A percentile compares a stretch with the other conserved stretches of the same genome.
Conservation (phyloP, 2,329 filamentous ascomycete species). For the Xylaria arbuscula region DNA sequence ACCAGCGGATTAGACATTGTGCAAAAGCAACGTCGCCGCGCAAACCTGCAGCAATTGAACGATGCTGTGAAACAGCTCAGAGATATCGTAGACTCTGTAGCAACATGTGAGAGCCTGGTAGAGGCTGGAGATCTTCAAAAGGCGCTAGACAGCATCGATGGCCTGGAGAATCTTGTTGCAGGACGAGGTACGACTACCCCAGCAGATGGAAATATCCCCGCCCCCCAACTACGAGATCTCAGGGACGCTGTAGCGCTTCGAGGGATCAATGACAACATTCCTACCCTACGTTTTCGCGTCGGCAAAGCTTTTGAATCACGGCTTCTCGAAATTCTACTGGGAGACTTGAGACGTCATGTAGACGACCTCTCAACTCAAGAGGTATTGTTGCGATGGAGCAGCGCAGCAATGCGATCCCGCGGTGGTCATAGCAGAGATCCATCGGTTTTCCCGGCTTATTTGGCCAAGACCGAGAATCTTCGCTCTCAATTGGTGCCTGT, state of each 20-base stretch:
- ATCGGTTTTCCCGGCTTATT: conserved; percentile 80
- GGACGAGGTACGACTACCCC: conserved; percentile 67
- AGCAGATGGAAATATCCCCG: conserved; percentile 47
- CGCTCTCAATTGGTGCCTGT: conserved; percentile 76
- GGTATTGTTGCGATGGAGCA: conserved; percentile 87
- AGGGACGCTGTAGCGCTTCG: conserved; percentile 81
- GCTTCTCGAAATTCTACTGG: conserved; percentile 81
- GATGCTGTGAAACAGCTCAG: conserved; percentile 86
- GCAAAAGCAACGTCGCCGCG: conserved; percentile 80
- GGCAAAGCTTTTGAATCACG: conserved; percentile 87
- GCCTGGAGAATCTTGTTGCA: conserved; percentile 81
- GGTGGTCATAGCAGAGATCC: conserved; percentile 74
- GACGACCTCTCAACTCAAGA: conserved; percentile 76
- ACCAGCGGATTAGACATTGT: conserved; percentile 86
- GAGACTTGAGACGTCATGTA: conserved; percentile 83
- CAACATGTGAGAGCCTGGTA: conserved; percentile 81
- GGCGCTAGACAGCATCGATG: conserved; percentile 81
- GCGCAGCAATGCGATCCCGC: conserved; percentile 76
- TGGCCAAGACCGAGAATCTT: conserved; percentile 76
- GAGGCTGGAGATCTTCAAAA: conserved; percentile 85
- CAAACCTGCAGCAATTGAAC: conserved; percentile 85
- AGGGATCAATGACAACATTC: conserved; percentile 81
- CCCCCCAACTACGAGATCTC: conserved; percentile 71
- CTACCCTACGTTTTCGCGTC: conserved; percentile 79
- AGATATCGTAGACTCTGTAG: conserved; percentile 79